Conservation (phyloP, 1,284 basidiomycete species). For the Fistulina hepatica region DNA sequence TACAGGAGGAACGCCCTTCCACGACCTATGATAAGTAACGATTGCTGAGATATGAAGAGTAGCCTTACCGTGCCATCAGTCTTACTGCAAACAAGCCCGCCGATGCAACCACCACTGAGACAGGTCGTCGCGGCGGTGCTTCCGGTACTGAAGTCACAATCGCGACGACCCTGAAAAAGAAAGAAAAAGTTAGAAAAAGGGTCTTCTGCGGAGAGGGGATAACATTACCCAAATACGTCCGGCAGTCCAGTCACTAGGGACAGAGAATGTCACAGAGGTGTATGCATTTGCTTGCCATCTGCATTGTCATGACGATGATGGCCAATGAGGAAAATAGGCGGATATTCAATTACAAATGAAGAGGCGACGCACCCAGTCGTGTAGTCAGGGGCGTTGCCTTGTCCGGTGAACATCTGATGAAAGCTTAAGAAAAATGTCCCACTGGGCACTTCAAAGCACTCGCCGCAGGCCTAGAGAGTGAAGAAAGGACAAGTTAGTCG, state of each 20-base stretch:
- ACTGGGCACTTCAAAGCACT: too few relatives aligned
- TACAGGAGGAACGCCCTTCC: constrained; percentile 28
- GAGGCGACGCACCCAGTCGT: too few relatives aligned
- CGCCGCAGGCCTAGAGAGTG: too few relatives aligned
- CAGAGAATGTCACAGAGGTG: constrained; percentile 28
- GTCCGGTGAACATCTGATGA: too few relatives aligned
- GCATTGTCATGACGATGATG: too few relatives aligned
- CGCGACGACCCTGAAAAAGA: constrained; percentile 11
- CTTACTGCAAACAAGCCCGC: constrained; percentile 6
- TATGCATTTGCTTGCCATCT: constrained; percentile 35
- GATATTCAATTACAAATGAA: too few relatives aligned
- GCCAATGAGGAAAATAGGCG: too few relatives aligned
- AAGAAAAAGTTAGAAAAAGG: background rate
- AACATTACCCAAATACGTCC: constrained; percentile 10
- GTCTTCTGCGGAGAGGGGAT: background rate
- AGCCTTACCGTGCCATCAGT: constrained; percentile 4
- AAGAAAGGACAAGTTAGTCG: too few relatives aligned
- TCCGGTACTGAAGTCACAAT: constrained; percentile 10
- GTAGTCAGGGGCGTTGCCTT: too few relatives aligned
- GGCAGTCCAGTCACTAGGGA: constrained; percentile 34
- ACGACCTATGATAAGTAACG: too few relatives aligned
- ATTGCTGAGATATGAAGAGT: too few relatives aligned
- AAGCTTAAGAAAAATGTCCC: too few relatives aligned
- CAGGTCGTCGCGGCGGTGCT: constrained; percentile 10
- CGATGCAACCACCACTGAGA: constrained; percentile 11